Base-by-base conservation (phyloP, 169 alveolate species). In the Babesia gibsoni region DNA sequence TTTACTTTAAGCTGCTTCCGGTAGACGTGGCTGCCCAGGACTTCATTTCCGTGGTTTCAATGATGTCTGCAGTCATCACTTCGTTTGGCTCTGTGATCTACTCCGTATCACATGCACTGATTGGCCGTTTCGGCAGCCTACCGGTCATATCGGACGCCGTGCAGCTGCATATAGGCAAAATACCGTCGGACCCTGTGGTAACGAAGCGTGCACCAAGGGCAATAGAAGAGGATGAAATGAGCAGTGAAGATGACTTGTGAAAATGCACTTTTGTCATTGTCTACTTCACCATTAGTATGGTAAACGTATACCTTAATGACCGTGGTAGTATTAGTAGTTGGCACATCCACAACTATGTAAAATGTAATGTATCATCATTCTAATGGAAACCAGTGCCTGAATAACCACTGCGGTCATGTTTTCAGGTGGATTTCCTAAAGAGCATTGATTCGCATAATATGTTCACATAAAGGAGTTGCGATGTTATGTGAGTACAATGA, bases 111-210 rank as follows among this genome's bases (percentile, higher is more conserved):
- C 58, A 41, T 18, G 33, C 83, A 14, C 57, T 72, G 6, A 9
- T 72, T 2, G 73, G 77, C 22, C 56, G 61, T 33, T 72, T 35
- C 30, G 66, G 68, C 5, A 18, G 43, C 8, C 67, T 72, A 5
- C 83, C 83, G 18, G 33, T 72, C 1, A 58, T 72, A 16, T 72
- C 83, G 20, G 83, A 72, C 23, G 83, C 83, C 10, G 83, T 72
- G 58, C 54, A 59, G 37, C 56, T 72, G 57, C 83, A 72, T 54
- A 72, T 72, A 14, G 83, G 83, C 3, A 54, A 63, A 58, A 29
- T 37, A 8, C 81, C 77, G 5, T 22, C 72, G 10, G 33, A 61
- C 30, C 20, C 27, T 8, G n/a, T 43, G 4, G 4, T 61, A 37
- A 61, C 7, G 30, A 61, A 29, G 58, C 58, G 36, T 25, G 23